Conservation (phyloP, 768 basidiomycete species). For the Leccinellum rugosiceps region DNA sequence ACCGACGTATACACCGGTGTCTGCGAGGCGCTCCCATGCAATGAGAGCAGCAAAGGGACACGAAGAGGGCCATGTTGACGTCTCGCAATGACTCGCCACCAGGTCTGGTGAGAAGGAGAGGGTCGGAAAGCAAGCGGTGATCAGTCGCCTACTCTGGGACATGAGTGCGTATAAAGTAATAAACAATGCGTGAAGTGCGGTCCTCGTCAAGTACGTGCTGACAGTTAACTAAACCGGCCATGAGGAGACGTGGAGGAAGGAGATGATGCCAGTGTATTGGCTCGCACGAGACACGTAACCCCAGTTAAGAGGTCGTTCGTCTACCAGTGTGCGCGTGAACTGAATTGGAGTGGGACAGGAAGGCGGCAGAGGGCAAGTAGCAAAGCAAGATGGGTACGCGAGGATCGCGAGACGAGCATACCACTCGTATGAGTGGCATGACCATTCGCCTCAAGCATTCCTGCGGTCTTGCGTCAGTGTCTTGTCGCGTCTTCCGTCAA, state of each 20-base stretch:
- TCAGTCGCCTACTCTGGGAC: constrained; percentile 39
- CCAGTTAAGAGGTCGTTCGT: constrained; percentile 79
- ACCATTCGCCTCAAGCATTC: constrained; percentile 52
- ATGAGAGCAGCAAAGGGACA: constrained; percentile 27
- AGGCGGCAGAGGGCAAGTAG: constrained; percentile 37
- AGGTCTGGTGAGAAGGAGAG: constrained; percentile 14
- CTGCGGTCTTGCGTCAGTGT: constrained; percentile 70
- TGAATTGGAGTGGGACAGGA: constrained; percentile 48
- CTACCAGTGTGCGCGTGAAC: constrained; percentile 58
- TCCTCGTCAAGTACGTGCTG: constrained; percentile 26
- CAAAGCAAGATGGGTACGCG: constrained; percentile 47
- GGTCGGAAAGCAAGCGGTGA: constrained; percentile 40
- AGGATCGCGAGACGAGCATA: constrained; percentile 53
- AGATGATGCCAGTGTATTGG: constrained; percentile 68
- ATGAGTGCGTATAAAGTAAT: constrained; percentile 38
- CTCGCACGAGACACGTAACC: constrained; percentile 76
- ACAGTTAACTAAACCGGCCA: constrained; percentile 23
- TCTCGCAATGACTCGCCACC: constrained; percentile 23
- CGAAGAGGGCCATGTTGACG: constrained; percentile 27
- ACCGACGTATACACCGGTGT: constrained; percentile 23
- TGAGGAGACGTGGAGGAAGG: constrained; percentile 26
- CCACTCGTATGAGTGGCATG: constrained; percentile 46
- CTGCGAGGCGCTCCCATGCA: constrained; percentile 32
- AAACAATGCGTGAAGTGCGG: constrained; percentile 36
- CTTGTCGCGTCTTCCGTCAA: constrained; percentile 52